A percentile compares a stretch with the other conserved stretches of the same genome.
These are phyloP conservation scores for Penicillium oxalicum DNA, from an alignment of 2,329 filamentous ascomycete species.

Conservation along the genomic window DNA sequence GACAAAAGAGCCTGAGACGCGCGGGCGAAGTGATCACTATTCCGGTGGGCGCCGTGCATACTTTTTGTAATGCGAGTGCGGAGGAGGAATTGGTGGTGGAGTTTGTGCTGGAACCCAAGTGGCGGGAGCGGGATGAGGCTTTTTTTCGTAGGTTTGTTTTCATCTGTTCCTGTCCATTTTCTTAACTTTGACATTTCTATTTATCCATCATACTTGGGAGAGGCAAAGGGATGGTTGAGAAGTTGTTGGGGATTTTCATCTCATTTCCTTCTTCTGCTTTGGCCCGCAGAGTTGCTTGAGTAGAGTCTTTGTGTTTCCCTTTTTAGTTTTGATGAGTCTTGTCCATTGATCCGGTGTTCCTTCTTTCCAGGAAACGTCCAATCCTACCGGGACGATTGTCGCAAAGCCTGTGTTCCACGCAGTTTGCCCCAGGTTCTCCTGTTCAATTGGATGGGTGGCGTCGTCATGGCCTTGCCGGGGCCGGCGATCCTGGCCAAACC, in stretches of 20 bases:
- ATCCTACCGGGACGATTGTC: slow-evolving; percentile 12
- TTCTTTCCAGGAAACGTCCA: slow-evolving; percentile 7
- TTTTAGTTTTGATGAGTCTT: no score
- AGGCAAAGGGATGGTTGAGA: no score
- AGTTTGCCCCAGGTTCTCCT: slow-evolving; percentile 8
- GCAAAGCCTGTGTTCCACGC: slow-evolving; percentile 3
- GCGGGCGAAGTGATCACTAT: slow-evolving; percentile 5
- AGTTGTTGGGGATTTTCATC: no score
- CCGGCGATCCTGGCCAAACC: slow-evolving; percentile 1
- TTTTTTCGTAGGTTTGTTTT: slow-evolving; percentile 6
- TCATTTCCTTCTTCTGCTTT: no score
- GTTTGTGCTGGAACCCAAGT: slow-evolving; percentile 7
- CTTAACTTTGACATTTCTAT: background rate
- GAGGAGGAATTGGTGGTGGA: slow-evolving; percentile 5
- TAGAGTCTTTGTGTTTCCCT: no score
- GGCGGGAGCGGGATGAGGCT: slow-evolving; percentile 4
- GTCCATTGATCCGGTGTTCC: no score
- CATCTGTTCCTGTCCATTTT: no score
- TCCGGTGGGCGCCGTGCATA: slow-evolving; percentile 4
- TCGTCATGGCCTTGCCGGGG: slow-evolving; percentile 9
- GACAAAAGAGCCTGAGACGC: slow-evolving; percentile 1
- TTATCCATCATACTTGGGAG: no score
- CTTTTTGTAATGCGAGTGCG: slow-evolving; percentile 9
- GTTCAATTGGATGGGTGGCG: slow-evolving; percentile 8
- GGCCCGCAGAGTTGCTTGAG: no score